Base-by-base conservation (phyloP, 2,329 filamentous ascomycete species). In the Cercospora beticola region DNA sequence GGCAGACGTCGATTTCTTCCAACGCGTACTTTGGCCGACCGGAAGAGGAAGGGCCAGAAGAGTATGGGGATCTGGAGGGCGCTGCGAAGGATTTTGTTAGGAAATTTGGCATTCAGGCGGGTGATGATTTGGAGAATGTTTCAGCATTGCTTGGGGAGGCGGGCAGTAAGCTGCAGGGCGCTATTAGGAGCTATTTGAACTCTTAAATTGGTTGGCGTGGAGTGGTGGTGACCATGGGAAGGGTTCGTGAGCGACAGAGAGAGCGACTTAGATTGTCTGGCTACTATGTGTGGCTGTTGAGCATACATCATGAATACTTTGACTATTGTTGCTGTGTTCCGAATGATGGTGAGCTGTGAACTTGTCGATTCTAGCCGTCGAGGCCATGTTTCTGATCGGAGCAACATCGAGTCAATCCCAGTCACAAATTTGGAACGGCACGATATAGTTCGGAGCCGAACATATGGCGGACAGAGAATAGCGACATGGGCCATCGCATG, bases 21-120 rank as follows among this genome's bases (percentile, higher is more conserved):
- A 99, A 98, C 80, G 93, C 93, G 65, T 99, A 98, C 86, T 99
- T 99, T 80, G 95, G 95, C 69, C 91, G 94, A 62, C 90, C 93
- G 2, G 95, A 99, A 78, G 79, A 83, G 2, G 82, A 86, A 33
- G 92, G 92, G 54, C 76, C 78, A 40, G 80, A 79, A 26, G 84
- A 87, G 57, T 97, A 97, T 73, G 93, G 94, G 58, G 94, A 97
- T 76, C 83, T 99, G 68, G 95, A 99, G 82, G 86, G 84, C n/a
- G 93, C 93, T 0, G 95, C 95, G 68, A 97, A 95, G 83, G 95
- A 99, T 81, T 97, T 98, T 82, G 90, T 98, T 33, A 89, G 95
- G 77, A 93, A 92, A 78, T 97, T 98, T 78, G 95, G 95, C 61
- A 92, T 97, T 74, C 98, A 94, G 4, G 94, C 95, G 26, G 94